Conservation (phyloP, 768 basidiomycete species). For the Rhizopogon salebrosus region DNA sequence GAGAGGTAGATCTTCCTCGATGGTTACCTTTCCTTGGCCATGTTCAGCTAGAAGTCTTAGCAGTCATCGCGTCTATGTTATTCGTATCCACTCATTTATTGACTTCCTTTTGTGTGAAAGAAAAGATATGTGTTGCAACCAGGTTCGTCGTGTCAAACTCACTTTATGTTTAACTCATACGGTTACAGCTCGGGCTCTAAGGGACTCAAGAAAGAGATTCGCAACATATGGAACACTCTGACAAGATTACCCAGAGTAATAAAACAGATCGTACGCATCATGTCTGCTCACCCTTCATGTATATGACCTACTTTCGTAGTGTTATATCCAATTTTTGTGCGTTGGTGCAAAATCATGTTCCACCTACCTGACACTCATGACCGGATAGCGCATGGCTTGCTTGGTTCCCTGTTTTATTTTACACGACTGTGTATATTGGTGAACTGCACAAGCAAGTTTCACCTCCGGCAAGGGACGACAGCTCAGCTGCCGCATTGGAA, state of each 20-base stretch:
- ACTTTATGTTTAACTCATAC: neutral
- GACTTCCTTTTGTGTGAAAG: constrained; percentile 60
- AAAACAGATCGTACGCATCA: constrained; percentile 64
- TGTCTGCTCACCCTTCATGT: constrained; percentile 1
- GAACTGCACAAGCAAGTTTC: constrained; percentile 69
- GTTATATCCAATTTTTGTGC: constrained; percentile 76
- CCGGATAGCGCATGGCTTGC: constrained; percentile 66
- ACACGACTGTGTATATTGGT: constrained; percentile 81
- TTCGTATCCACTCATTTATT: constrained; percentile 62
- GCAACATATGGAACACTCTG: constrained; percentile 68
- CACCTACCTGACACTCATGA: constrained; percentile 2
- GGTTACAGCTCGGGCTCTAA: constrained; percentile 15
- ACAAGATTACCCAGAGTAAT: constrained; percentile 68
- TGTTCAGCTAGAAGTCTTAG: constrained; percentile 77
- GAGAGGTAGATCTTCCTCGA: constrained; percentile 70
- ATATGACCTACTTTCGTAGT: constrained; percentile 37
- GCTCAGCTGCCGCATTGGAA: constrained; percentile 37
- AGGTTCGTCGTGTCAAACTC: constrained; percentile 14
- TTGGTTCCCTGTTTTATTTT: constrained; percentile 93
- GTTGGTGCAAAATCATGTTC: constrained; percentile 16
- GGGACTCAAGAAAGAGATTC: constrained; percentile 41
- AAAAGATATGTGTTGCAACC: constrained; percentile 60
- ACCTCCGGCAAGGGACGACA: constrained; percentile 23
- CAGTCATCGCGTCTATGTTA: constrained; percentile 65
- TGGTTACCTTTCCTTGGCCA: constrained; percentile 71